A percentile compares a stretch with the other conserved stretches of the same genome.
Conservation (phyloP, 495 filamentous ascomycete species). For the Amniculicola lignicola region DNA sequence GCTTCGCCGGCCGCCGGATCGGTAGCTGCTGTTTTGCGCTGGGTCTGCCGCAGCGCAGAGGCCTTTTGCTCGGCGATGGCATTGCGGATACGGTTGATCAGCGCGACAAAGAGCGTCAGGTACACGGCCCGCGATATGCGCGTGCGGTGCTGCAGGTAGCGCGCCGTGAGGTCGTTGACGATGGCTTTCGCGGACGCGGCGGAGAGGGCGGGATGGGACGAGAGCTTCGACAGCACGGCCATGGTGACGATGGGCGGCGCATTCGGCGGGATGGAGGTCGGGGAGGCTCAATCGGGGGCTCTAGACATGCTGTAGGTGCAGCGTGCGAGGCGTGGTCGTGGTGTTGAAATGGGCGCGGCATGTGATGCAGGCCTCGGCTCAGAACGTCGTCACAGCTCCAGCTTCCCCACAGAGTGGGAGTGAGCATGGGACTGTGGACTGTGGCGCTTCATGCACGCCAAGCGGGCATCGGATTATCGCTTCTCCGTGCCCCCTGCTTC, state of each 20-base stretch:
- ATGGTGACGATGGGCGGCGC: constrained; percentile 45
- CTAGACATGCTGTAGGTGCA: background rate
- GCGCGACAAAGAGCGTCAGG: constrained; percentile 82
- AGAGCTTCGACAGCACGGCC: constrained; percentile 79
- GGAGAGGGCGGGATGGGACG: constrained; percentile 48
- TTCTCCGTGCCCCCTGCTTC: too few species aligned
- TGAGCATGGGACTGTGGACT: too few species aligned
- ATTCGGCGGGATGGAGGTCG: background rate
- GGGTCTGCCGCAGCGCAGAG: constrained; percentile 68
- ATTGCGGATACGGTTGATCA: constrained; percentile 85
- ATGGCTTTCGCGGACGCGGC: constrained; percentile 71
- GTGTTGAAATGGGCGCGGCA: background rate
- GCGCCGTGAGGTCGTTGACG: constrained; percentile 66
- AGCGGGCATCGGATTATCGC: too few species aligned
- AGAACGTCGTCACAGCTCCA: too few species aligned
- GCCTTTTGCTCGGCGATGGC: constrained; percentile 91
- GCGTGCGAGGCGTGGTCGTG: background rate
- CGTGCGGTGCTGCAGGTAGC: constrained; percentile 83
- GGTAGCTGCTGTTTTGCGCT: constrained; percentile 56
- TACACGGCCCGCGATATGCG: constrained; percentile 88
- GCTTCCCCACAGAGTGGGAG: too few species aligned
- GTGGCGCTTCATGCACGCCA: too few species aligned
- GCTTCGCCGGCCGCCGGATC: constrained; percentile 46
- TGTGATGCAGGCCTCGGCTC: constrained; percentile 4
- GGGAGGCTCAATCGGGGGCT: background rate